Evolutionary conservation across 345 rosid species (phyloP).

Genomic region (Eucalyptus victrix): DNA sequence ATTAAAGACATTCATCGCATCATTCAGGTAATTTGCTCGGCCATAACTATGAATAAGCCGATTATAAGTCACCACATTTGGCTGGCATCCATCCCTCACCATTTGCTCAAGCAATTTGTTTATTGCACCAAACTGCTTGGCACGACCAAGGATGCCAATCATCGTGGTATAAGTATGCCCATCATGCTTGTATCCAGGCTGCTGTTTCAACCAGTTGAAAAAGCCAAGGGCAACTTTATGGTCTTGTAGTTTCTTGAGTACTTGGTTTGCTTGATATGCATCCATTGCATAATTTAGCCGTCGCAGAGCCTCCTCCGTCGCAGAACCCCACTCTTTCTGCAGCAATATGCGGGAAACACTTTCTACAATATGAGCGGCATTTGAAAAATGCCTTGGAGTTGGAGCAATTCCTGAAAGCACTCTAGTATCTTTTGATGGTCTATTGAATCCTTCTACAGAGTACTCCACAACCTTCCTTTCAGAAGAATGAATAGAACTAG

Average conservation of each 20-base stretch:
- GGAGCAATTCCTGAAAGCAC: slow-evolving; percentile 14
- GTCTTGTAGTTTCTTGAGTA: slow-evolving; percentile 74
- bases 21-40: slow-evolving; percentile 74
- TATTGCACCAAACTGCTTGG: slow-evolving; percentile 60
- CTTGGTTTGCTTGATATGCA: slow-evolving; percentile 90
- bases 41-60: slow-evolving; percentile 93
- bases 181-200: slow-evolving; percentile 73
- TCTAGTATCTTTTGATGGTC: slow-evolving; percentile 29
- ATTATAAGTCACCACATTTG: slow-evolving; percentile 84
- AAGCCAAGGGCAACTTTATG: slow-evolving; percentile 67
- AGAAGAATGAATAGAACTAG: slow-evolving; percentile 12
- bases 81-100: slow-evolving; percentile 72
- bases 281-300: slow-evolving; percentile 36
- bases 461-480: slow-evolving; percentile 19
- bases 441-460: slow-evolving; percentile 14
- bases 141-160: slow-evolving; percentile 91
- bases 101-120: slow-evolving; percentile 69
- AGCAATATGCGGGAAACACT: slow-evolving; percentile 37
- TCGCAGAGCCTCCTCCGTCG: slow-evolving; percentile 60
- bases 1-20: slow-evolving; percentile 62
- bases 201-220: slow-evolving; percentile 72
- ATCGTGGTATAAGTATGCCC: slow-evolving; percentile 91
- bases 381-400: slow-evolving; percentile 22
- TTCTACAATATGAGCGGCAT: slow-evolving; percentile 32
- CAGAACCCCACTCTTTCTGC: slow-evolving; percentile 63